Evolutionary conservation across 2,329 filamentous ascomycete genomes (phyloP), one percentile per base, ranked within the genome.

Genomic region (Colletotrichum spinosum): DNA sequence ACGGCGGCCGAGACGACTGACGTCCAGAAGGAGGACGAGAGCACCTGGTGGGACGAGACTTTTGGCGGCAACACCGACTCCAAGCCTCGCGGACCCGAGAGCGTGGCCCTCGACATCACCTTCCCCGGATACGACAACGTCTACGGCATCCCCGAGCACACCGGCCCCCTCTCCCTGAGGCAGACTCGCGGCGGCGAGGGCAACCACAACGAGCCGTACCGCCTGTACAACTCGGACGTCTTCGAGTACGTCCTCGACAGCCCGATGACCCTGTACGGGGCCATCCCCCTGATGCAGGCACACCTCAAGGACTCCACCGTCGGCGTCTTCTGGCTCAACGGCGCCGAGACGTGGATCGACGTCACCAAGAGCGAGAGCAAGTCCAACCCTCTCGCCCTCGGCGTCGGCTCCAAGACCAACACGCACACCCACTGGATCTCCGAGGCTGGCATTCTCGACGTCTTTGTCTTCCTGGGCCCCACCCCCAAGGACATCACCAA

Each of bases 211-310:
- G 93, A 99, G 68, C 96, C 96, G 0, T 99, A 99, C 80, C 88
- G 96, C 42, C 80, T 99, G 77, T 97, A 97, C 82, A 99, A 99
- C 77, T 87, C 93, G 38, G 96, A 99, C 76, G 96, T 99, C 10
- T 99, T 99, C 72, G 96, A 99, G 80, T 99, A 99, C 77, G 90
- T 97, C 72, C 86, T 97, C 72, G 92, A 98, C 78, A 98, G 94
- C 78, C 94, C 96, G 1, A 99, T 99, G 96, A 98, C 96, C 1
- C 85, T 99, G 2, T 99, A 99, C 74, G 96, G 96, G n/a, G 84
- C 94, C 8, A 98, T 99, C 71, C 96, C 96, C 2, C 92, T 98
- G 75, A 97, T 99, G 93, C 96, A 98, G 78, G 96, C 96, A 15
- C 95, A 99, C 75, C 92, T 92, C 72, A 97, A 95, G 77, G 92